A percentile compares a stretch with the other conserved stretches of the same genome.
Evolutionary conservation across 2,329 filamentous ascomycete species (phyloP).

Genomic region (Sclerotinia sclerotiorum): DNA sequence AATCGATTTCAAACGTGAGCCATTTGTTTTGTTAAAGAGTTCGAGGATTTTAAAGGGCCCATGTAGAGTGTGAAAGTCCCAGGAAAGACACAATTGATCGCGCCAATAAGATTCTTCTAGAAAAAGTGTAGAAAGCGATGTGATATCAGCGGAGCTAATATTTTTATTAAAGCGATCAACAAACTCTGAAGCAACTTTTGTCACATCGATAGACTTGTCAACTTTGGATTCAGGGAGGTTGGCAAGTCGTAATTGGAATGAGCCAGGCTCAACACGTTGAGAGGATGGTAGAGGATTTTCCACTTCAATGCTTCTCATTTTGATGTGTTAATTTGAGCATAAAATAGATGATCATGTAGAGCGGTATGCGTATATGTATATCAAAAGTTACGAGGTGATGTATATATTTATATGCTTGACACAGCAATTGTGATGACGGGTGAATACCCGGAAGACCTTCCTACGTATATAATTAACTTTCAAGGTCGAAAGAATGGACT

Average conservation of each 20-base stretch:
- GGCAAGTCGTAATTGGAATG: conserved; percentile 32
- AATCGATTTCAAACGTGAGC: conserved; percentile 41
- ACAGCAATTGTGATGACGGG: no score
- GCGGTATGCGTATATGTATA: no score
- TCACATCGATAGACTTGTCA: conserved; percentile 25
- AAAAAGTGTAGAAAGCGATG: conserved; percentile 44
- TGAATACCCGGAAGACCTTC: conserved; percentile 6
- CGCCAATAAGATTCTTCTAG: conserved; percentile 54
- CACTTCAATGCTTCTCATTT: conserved; percentile 31
- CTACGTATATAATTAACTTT: background rate
- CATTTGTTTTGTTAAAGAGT: conserved; percentile 36
- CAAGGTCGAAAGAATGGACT: background rate
- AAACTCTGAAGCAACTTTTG: conserved; percentile 27
- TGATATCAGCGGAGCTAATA: conserved; percentile 43
- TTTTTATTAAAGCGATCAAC: conserved; percentile 42
- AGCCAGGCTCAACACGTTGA: conserved; percentile 35
- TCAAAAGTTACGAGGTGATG: background rate
- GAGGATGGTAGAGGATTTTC: conserved; percentile 24
- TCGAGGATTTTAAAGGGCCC: conserved; percentile 42
- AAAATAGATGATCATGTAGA: background rate
- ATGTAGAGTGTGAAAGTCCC: conserved; percentile 55
- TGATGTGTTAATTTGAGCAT: background rate
- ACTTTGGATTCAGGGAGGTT: conserved; percentile 26
- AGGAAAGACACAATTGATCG: conserved; percentile 57
- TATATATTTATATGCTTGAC: background rate